Conservation (phyloP, 2,329 filamentous ascomycete species). For the Pseudogymnoascus sp. region DNA sequence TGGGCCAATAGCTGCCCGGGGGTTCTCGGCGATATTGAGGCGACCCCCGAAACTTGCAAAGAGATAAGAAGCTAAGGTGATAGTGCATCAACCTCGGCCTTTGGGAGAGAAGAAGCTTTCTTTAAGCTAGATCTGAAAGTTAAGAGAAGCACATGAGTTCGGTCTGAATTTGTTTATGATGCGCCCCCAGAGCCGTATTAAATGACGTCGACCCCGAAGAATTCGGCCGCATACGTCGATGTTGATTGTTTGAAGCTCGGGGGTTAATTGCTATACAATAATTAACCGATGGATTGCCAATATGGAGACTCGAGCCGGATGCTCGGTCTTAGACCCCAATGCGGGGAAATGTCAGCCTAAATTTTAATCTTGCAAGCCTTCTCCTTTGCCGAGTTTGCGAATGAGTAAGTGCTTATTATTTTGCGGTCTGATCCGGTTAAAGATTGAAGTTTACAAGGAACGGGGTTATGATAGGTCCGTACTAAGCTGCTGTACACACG, state of each 20-base stretch:
- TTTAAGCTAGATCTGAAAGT: neutral
- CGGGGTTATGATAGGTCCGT: neutral
- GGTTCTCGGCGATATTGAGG: neutral
- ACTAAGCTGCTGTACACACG: neutral
- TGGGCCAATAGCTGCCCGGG: neutral
- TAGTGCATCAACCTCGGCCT: neutral
- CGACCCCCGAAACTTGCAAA: neutral
- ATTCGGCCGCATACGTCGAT: neutral
- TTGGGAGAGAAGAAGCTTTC: neutral
- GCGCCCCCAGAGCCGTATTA: neutral
- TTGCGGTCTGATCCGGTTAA: neutral
- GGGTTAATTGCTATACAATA: neutral
- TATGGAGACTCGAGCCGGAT: slow-evolving; percentile 11
- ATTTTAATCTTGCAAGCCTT: neutral
- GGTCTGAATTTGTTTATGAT: neutral
- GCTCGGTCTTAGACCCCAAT: neutral
- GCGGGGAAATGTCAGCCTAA: neutral
- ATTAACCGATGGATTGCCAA: slow-evolving; percentile 9
- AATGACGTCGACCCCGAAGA: neutral
- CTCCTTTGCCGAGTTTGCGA: neutral
- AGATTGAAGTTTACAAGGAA: neutral
- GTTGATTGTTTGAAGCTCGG: neutral
- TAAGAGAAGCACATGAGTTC: neutral
- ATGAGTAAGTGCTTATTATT: slow-evolving; percentile 2
- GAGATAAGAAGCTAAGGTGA: neutral